Evolutionary conservation across 1,284 basidiomycete genomes (phyloP).

Genomic region (Porodaedalea pini): DNA sequence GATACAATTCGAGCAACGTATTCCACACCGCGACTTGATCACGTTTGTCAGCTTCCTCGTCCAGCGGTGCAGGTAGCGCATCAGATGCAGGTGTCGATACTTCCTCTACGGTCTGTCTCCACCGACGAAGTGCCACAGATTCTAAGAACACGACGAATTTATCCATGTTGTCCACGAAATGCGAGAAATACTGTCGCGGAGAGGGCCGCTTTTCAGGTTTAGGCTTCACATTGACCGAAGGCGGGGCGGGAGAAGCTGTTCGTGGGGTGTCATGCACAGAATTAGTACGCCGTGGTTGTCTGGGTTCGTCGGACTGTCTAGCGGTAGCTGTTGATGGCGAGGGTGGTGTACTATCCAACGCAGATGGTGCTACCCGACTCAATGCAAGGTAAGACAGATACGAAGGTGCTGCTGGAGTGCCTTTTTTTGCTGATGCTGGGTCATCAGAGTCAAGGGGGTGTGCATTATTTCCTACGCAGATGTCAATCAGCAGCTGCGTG

Average conservation of each 20-base stretch:
- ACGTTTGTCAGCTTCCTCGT: conserved; percentile 52
- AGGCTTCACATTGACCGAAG: conserved; percentile 23
- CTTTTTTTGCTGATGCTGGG: conserved; percentile 29
- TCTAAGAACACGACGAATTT: conserved; percentile 90
- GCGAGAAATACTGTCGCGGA: conserved; percentile 86
- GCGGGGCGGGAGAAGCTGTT: conserved; percentile 25
- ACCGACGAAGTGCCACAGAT: conserved; percentile 75
- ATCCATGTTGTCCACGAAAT: conserved; percentile 87
- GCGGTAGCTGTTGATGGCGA: conserved; percentile 50
- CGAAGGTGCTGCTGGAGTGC: conserved; percentile 44
- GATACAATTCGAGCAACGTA: conserved; percentile 91
- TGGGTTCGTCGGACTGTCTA: conserved; percentile 37
- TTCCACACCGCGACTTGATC: conserved; percentile 95
- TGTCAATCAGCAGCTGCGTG: conserved; percentile 86
- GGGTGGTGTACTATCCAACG: conserved; percentile 38
- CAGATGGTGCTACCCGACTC: conserved; percentile 45
- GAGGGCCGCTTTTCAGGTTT: conserved; percentile 57
- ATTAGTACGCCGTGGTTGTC: conserved; percentile 28
- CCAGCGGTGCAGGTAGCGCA: conserved; percentile 31
- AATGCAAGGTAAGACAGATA: conserved; percentile 79
- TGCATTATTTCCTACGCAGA: conserved; percentile 76
- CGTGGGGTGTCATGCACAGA: conserved; percentile 28
- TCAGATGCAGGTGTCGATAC: conserved; percentile 9
- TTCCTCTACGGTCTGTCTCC: conserved; percentile 71
- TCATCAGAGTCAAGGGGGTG: conserved; percentile 40